phyloP scores from a whole-genome alignment of 768 basidiomycete genomes.

The Steccherinum ochraceum region DNA sequence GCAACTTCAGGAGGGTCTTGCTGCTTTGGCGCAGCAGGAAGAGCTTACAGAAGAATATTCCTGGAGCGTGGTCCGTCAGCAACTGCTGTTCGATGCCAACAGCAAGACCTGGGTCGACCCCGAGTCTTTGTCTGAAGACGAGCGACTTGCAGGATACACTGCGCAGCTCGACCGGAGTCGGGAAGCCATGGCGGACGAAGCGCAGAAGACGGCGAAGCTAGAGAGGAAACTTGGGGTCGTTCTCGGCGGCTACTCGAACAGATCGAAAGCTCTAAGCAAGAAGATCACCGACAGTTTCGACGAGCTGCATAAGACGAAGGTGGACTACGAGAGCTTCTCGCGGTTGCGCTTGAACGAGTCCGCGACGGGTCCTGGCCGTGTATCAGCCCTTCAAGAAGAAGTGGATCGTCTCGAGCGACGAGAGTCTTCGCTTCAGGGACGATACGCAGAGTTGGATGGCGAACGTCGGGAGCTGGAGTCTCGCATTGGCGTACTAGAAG shows the following conservation, averaged over 20 bases:
- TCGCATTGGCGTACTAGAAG: slow-evolving; percentile 65
- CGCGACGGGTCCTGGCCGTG: slow-evolving; percentile 69
- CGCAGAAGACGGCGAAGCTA: slow-evolving; percentile 70
- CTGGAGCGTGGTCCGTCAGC: slow-evolving; percentile 64
- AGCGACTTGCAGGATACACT: slow-evolving; percentile 58
- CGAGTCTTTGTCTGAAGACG: slow-evolving; percentile 45
- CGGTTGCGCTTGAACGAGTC: slow-evolving; percentile 67
- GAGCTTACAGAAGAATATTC: slow-evolving; percentile 52
- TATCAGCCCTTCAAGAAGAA: slow-evolving; percentile 79
- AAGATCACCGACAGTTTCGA: slow-evolving; percentile 63
- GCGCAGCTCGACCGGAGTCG: slow-evolving; percentile 55
- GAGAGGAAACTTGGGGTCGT: slow-evolving; percentile 88
- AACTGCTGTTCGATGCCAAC: slow-evolving; percentile 56
- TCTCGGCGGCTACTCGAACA: slow-evolving; percentile 87
- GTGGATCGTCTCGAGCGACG: slow-evolving; percentile 73
- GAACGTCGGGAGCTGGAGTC: slow-evolving; percentile 58
- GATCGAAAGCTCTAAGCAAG: slow-evolving; percentile 59
- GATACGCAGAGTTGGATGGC: slow-evolving; percentile 76
- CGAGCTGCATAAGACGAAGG: slow-evolving; percentile 56
- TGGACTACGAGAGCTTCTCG: slow-evolving; percentile 77
- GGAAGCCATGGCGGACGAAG: slow-evolving; percentile 73
- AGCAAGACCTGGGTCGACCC: slow-evolving; percentile 64
- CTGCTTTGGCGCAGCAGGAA: slow-evolving; percentile 57
- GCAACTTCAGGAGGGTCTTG: slow-evolving; percentile 73
- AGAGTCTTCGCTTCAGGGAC: slow-evolving; percentile 72